Base-by-base conservation (phyloP, 257 asterid species). In the Solanum arcanum region DNA sequence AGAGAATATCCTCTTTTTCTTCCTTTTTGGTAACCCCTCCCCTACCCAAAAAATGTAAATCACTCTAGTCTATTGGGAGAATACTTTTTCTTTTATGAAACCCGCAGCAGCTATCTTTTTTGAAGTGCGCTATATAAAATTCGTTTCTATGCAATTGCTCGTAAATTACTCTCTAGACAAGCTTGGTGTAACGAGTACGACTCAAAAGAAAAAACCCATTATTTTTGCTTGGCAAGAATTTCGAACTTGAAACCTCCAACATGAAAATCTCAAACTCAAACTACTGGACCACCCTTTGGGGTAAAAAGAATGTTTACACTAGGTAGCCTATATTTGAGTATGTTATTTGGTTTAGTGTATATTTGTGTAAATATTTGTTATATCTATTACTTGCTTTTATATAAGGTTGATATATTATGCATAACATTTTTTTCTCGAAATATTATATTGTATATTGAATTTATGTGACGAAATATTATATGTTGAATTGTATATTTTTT, bases 101-200 rank as follows among this genome's bases (percentile, higher is more conserved):
- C 0, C 18, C 18, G 18, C 18, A 0, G 47, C 0, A 3, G 12
- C 5, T 44, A 44, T 0, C 14, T 0, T 44, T 44, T 44, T 44
- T 44, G 47, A 13, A 10, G 11, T 27, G 27, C 27, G 27, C 27
- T 1, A 27, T 1, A 35, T 6, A 35, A 35, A 35, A 35, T 35
- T 18, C 0, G 47, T 4, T 11, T 0, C 4, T 10, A 42, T 42
- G 0, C 56, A 47, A 14, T 47, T 5, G 2, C 20, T 47, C 0
- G 20, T 4, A 47, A 47, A 47, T 0, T 7, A 47, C 60, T 5
- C 9, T 14, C 21, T 49, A 49, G 8, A 1, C 3, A 49, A 49
- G 8, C 0, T 49, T 1, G 3, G 1, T 49, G 21, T 8, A 0
- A 49, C 9, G 3, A 15, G 20, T 3, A 15, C 0, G 9, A 49